Conservation (phyloP, 495 filamentous ascomycete species). For the Trichocladium uniseriatum region DNA sequence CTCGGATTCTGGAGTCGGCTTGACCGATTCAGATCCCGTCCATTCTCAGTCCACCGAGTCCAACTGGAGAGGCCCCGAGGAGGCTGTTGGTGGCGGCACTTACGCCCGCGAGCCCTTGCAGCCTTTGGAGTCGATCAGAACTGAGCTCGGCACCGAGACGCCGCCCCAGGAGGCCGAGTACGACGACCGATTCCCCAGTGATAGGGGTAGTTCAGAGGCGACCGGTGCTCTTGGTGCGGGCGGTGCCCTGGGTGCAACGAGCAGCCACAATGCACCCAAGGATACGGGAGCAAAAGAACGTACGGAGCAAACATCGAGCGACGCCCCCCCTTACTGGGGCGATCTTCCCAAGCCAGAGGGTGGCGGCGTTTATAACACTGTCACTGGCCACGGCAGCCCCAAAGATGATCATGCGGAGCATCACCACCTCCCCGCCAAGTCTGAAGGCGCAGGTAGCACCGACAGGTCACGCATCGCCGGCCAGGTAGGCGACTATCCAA, state of each 20-base stretch:
- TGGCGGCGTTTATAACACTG: conserved; percentile 32
- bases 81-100: conserved; percentile 12
- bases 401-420: conserved; percentile 27
- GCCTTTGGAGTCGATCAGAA: neutral
- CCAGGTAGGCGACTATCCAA: conserved; percentile 10
- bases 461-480: conserved; percentile 16
- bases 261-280: neutral
- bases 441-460: conserved; percentile 7
- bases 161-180: neutral
- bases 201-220: neutral
- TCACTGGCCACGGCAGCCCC: conserved; percentile 35
- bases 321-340: conserved; percentile 32
- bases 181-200: neutral
- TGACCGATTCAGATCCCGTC: conserved; percentile 9
- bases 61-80: neutral
- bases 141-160: neutral
- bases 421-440: conserved; percentile 14
- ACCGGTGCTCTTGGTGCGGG: no score
- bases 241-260: neutral
- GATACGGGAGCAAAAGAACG: neutral
- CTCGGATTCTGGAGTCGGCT: conserved; percentile 27
- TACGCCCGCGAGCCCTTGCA: conserved; percentile 2
- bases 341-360: conserved; percentile 26
- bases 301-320: neutral
- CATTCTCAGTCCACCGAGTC: neutral